A percentile compares a stretch with the other conserved stretches of the same genome.
phyloP scores from a whole-genome alignment of 1,284 basidiomycete species.

The Ganoderma multipileum region DNA sequence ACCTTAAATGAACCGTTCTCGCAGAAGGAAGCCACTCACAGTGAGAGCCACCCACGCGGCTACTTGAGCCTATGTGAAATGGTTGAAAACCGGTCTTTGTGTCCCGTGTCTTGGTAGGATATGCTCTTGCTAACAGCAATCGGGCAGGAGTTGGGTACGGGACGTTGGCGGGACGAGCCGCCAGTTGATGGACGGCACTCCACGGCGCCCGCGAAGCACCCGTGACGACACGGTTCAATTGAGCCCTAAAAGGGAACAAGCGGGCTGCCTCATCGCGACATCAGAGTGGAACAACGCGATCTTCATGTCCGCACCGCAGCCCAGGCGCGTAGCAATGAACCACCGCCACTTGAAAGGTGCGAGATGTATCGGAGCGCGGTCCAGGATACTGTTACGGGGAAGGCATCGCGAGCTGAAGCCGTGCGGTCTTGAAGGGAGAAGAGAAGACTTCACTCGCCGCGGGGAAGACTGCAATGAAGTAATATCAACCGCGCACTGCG shows the following conservation, averaged over 20 bases:
- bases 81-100: neutral
- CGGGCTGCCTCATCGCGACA: constrained; percentile 17
- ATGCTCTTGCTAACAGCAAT: neutral
- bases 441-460: neutral
- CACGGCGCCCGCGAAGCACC: neutral
- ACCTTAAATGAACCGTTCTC: neutral
- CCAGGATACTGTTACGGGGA: neutral
- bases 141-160: neutral
- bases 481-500: neutral
- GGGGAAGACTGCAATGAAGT: neutral
- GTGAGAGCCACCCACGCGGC: neutral
- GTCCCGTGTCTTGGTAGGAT: neutral
- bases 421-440: neutral
- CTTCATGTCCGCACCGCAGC: constrained; percentile 5
- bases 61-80: neutral
- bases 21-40: neutral
- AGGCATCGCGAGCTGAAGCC: neutral
- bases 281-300: neutral
- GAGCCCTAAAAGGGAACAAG: constrained; percentile 19
- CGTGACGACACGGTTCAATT: constrained; percentile 15
- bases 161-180: neutral
- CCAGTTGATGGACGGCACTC: neutral
- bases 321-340: neutral
- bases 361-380: constrained; percentile 1
- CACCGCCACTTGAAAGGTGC: neutral